Evolutionary conservation across 1,284 basidiomycete genomes (phyloP).

Genomic region (Fomes fomentarius): DNA sequence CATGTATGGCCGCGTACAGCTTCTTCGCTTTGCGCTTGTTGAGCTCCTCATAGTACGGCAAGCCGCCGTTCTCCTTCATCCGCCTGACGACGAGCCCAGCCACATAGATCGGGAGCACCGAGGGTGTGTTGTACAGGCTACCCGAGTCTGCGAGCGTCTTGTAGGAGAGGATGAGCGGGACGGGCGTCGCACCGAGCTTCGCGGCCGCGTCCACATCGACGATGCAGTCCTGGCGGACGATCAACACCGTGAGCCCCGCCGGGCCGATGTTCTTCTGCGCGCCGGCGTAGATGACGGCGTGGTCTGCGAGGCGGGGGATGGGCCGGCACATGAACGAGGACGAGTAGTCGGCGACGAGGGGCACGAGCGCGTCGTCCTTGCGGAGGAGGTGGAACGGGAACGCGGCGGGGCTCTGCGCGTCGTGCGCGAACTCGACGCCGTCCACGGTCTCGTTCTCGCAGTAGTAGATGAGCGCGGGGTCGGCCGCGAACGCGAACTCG

Average conservation of each 20-base stretch:
- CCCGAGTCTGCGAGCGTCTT: conserved; percentile 81
- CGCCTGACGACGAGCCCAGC: conserved; percentile 85
- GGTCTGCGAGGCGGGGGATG: conserved; percentile 85
- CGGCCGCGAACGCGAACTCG: conserved; percentile 77
- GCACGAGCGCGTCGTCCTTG: conserved; percentile 55
- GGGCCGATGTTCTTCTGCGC: conserved; percentile 99
- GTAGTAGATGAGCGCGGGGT: conserved; percentile 94
- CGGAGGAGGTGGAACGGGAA: conserved; percentile 85
- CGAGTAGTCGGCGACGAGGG: conserved; percentile 95
- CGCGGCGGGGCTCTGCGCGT: conserved; percentile 54
- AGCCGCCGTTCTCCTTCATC: conserved; percentile 70
- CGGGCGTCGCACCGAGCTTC: conserved; percentile 73
- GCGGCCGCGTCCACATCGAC: conserved; percentile 85
- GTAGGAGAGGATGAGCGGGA: conserved; percentile 86
- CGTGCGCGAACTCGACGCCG: conserved; percentile 86
- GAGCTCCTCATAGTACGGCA: conserved; percentile 67
- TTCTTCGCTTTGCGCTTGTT: conserved; percentile 77
- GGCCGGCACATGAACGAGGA: conserved; percentile 98
- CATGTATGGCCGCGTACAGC: conserved; percentile 73
- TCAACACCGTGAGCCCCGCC: conserved; percentile 90
- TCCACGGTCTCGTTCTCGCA: conserved; percentile 99
- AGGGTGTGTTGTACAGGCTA: conserved; percentile 95
- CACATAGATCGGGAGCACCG: conserved; percentile 93
- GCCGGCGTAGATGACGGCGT: conserved; percentile 95
- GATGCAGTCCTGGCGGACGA: conserved; percentile 91